Base-by-base conservation (phyloP, 495 filamentous ascomycete genomes). In the Aspergillus asperescens region DNA sequence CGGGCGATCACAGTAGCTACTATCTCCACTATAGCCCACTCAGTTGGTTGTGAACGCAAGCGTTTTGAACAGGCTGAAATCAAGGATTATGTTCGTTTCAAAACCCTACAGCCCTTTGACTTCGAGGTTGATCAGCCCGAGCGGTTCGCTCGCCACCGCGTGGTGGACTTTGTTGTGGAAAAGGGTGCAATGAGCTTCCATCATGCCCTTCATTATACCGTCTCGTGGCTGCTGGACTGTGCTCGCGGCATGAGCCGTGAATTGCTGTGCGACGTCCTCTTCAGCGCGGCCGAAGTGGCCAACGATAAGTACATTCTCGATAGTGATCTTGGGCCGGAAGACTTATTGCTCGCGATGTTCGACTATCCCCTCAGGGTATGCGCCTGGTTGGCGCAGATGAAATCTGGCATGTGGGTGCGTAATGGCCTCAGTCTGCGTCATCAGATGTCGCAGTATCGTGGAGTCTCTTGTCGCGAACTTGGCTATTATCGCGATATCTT, bases 321-420 rank as follows among this genome's bases (percentile, higher is more conserved):
- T 35, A 45, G 29, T 15, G 31, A 44, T 2, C 61, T 72, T 47
- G 65, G 49, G 4, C 72, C 81, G 0, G 89, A 95, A 52, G 88
- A 95, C 62, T 79, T 92, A 55, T 76, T 96, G 12, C 82, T 95
- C 63, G 84, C 87, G 0, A 82, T 89, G 56, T 96, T 97, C 61
- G 93, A 99, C 64, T 94, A 87, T 62, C 91, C 93, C 3, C 76
- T 99, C 5, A 79, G 93, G 29, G 90, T 96, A 3, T 96, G 90
- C 66, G 90, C 88, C 8, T 99, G 93, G 93, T 73, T 99, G 18
- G 87, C 92, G 2, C 94, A 99, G 71, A 97, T 97, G 84, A 95
- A 94, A 65, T 89, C 90, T 3, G 87, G 88, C 13, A 93, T 96
- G 87, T 99, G 93, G 93, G 94, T 99, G 32, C 84, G 93, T 28